Percentiles rank a stretch among this genome's conserved stretches.
Conservation (phyloP, 805 yeast genomes). For the Sporopachydermia quercuum region DNA sequence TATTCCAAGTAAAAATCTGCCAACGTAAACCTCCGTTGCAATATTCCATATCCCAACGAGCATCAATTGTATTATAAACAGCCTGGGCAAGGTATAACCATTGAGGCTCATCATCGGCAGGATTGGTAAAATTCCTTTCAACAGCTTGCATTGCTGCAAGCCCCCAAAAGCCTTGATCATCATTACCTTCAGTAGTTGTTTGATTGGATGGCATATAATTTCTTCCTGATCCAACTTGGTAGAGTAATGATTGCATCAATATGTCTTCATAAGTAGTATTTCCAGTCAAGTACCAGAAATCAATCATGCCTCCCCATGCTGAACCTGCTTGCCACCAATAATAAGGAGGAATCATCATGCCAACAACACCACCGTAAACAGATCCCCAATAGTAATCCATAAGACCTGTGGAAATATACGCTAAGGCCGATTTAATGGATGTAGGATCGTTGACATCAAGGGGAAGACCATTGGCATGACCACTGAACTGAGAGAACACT, state of each 20-base stretch:
- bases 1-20: constrained; percentile 49
- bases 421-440: constrained; percentile 28
- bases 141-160: constrained; percentile 48
- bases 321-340: constrained; percentile 92
- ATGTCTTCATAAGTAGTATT: constrained; percentile 31
- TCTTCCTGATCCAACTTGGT: constrained; percentile 28
- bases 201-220: constrained; percentile 50
- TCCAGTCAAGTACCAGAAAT: constrained; percentile 26
- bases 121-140: constrained; percentile 39
- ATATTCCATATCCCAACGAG: constrained; percentile 39
- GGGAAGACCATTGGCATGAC: too few species aligned
- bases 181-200: constrained; percentile 56
- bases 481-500: too few species aligned
- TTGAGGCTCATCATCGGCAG: constrained; percentile 26
- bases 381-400: constrained; percentile 32
- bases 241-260: constrained; percentile 10
- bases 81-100: constrained; percentile 49
- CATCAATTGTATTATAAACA: constrained; percentile 37
- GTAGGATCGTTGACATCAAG: constrained; percentile 16
- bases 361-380: constrained; percentile 28
- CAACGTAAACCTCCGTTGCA: constrained; percentile 59
- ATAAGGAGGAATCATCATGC: constrained; percentile 48
- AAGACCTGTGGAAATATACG: constrained; percentile 22
- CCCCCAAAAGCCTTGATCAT: constrained; percentile 64
- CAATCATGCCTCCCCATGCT: constrained; percentile 32